phyloP scores from a whole-genome alignment of 768 basidiomycete species.

The Xanthoconium stramineum region DNA sequence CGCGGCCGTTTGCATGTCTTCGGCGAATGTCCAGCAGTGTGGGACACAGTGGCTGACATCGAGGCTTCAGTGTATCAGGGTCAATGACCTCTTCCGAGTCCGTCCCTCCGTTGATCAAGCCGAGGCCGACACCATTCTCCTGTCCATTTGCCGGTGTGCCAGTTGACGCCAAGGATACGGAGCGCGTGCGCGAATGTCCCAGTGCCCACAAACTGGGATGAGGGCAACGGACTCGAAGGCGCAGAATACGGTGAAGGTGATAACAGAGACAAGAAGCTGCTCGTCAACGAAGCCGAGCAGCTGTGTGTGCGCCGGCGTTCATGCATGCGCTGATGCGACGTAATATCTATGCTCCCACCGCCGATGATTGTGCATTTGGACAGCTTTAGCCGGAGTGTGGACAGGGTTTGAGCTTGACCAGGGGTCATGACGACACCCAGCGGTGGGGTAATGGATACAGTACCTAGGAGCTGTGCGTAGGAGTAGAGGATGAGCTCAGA shows the following conservation, averaged over 20 bases:
- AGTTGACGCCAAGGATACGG: conserved; percentile 25
- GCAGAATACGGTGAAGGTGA: conserved; percentile 41
- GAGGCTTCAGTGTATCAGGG: no score
- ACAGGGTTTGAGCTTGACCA: conserved; percentile 46
- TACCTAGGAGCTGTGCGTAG: conserved; percentile 77
- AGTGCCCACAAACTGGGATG: conserved; percentile 25
- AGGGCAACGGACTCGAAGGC: conserved; percentile 19
- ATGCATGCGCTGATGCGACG: conserved; percentile 33
- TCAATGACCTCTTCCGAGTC: conserved; percentile 56
- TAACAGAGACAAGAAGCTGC: conserved; percentile 48
- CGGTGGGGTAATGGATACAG: conserved; percentile 53
- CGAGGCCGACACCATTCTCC: conserved; percentile 30
- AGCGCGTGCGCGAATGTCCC: conserved; percentile 18
- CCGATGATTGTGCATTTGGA: conserved; percentile 43
- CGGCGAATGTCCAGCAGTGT: no score
- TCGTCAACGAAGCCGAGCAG: conserved; percentile 51
- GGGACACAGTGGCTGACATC: no score
- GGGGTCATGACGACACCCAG: conserved; percentile 38
- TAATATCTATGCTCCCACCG: conserved; percentile 80
- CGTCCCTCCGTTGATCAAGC: conserved; percentile 22
- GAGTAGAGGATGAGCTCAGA: conserved; percentile 78
- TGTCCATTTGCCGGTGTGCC: conserved; percentile 2
- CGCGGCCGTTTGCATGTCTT: no score
- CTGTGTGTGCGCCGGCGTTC: conserved; percentile 37
- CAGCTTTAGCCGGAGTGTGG: conserved; percentile 48